A percentile compares a stretch with the other conserved stretches of the same genome.
phyloP scores from a whole-genome alignment of 768 basidiomycete genomes.

The Chlorophyllum brunneum region DNA sequence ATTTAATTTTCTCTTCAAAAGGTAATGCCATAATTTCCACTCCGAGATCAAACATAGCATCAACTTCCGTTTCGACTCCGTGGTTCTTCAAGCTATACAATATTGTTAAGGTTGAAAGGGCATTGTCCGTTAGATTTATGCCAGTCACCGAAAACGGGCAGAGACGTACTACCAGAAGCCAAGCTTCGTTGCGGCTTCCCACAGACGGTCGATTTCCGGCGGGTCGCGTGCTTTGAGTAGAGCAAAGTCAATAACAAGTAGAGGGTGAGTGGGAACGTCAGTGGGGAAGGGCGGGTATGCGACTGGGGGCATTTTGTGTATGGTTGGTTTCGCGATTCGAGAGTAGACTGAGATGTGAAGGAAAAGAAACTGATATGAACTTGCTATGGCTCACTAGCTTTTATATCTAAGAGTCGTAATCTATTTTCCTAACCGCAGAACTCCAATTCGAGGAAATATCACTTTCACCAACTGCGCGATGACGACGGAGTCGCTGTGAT shows the following conservation, averaged over 20 bases:
- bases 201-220: constrained; percentile 46
- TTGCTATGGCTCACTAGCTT: too few relatives aligned
- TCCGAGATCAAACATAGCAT: constrained; percentile 54
- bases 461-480: too few relatives aligned
- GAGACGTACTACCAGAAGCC: constrained; percentile 73
- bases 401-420: too few relatives aligned
- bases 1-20: constrained; percentile 53
- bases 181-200: constrained; percentile 52
- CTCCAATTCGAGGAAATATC: too few relatives aligned
- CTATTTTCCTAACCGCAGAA: too few relatives aligned
- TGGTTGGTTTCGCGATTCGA: too few relatives aligned
- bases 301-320: constrained; percentile 17
- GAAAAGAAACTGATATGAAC: too few relatives aligned
- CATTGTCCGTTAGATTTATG: too few relatives aligned
- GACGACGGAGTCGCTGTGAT: too few relatives aligned
- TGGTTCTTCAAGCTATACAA: constrained; percentile 59
- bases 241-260: constrained; percentile 53
- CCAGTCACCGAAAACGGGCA: too few relatives aligned
- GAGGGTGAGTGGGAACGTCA: constrained; percentile 48
- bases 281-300: constrained; percentile 43
- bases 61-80: constrained; percentile 42
- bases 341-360: too few relatives aligned
- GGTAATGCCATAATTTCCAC: constrained; percentile 50
- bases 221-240: constrained; percentile 38
- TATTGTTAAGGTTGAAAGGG: too few relatives aligned